Evolutionary conservation across 176 grass and related monocot species (phyloP), one percentile per base, ranked within the genome.

Genomic region (Alloteropsis semialata): DNA sequence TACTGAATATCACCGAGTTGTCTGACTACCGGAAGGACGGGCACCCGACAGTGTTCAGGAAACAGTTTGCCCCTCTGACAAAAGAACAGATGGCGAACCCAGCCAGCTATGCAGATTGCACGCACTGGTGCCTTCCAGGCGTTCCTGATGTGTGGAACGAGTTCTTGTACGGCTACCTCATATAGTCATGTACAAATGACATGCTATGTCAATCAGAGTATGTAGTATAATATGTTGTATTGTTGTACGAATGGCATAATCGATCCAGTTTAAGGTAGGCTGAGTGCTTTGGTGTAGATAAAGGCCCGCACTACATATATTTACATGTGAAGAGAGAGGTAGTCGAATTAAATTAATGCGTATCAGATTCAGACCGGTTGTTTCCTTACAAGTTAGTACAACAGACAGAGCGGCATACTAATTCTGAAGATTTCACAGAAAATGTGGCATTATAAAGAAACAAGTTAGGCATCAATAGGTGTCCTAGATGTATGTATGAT

Each of bases 11-110:
- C 36, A 89, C 92, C 13, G 84, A 92, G 57, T 67, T 95, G 2
- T 90, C 93, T 1, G 93, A 92, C 72, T 88, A 88, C 59, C 80
- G 93, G n/a, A 95, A 90, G 81, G 93, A 95, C 24, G 90, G 70
- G 1, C 92, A 95, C 82, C 92, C 92, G 0, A 82, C 92, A 1
- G 74, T 95, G 22, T 88, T 63, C 32, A 82, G 93, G 64, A 85
- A n/a, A 19, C 85, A 85, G 19, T 95, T 28, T 12, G 75, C 50
- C 5, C 57, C 86, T 27, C 33, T 94, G 11, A 88, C 85, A 0
- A 44, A 76, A 8, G 79, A 88, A 14, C 85, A 88, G 65, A 68
- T 88, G 27, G 86, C 56, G 1, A 81, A 90, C 14, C 93, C 93
- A 10, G 85, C 46, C 50, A 85, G 54, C 49, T 92, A 90, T 15